Base-by-base conservation (phyloP, 148 eudicot species). In the Silene conica region DNA sequence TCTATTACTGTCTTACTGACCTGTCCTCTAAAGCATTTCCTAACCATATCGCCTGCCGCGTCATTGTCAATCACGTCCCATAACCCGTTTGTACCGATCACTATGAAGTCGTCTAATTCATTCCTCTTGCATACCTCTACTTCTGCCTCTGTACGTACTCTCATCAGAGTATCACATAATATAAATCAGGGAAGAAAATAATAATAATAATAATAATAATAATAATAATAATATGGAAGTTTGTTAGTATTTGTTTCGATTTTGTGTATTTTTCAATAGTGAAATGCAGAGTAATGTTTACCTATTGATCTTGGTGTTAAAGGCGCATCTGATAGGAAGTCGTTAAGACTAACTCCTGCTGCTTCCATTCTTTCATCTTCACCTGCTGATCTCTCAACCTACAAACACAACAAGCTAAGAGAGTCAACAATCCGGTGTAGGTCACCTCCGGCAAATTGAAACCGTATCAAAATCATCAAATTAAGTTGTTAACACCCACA, bases 31-130 rank as follows among this genome's bases (percentile, higher is more conserved):
- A 77, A 72, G 61, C 87, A 82, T 72, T 69, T 79, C 55, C 66
- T 81, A 4, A 85, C 92, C 0, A 86, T 58, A 8, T 85, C 81
- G 12, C 83, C 73, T 1, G 87, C 92, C 2, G 69, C 15, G 11
- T 84, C 86, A 21, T 84, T 82, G 1, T 82, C 23, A 15, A 88
- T 79, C n/a, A 88, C 87, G 58, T 86, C 89, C 86, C 89, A 88
- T 34, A 88, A 45, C 0, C 91, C 91, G 28, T 84, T 84, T 11
- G 77, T 86, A 2, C 85, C 91, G 19, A 88, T 75, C 41, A 88
- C 80, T 0, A 84, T 79, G 56, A 87, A 88, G 10, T 83, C 74
- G 15, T 86, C 89, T 46, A 66, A 21, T 15, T 3, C 56, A 11
- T n/a, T 54, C 10, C 89, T 84, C 20, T 78, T 70, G 22, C 68